Conservation (phyloP, 805 yeast genomes). For the Zygotorulaspora florentina region DNA sequence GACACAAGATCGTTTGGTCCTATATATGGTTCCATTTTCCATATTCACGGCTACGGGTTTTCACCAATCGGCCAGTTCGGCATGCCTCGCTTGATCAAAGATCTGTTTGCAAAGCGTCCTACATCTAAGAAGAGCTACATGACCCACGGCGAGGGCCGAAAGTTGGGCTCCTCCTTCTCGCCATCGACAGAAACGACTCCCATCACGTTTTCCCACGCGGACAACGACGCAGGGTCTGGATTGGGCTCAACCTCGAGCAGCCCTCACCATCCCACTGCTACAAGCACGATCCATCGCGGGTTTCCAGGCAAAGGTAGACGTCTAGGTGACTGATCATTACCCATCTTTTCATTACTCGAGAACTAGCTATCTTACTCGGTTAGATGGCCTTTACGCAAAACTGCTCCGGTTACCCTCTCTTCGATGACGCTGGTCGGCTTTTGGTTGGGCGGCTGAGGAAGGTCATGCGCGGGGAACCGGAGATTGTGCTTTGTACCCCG, state of each 20-base stretch:
- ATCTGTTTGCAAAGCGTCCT: constrained; percentile 1
- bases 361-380: no score
- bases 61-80: constrained; percentile 25
- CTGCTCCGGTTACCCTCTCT: background rate
- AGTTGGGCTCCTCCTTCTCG: constrained; percentile 6
- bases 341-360: no score
- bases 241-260: no score
- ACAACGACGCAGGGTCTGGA: no score
- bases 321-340: background rate
- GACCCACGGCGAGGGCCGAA: constrained; percentile 7
- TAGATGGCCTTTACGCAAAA: no score
- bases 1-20: constrained; percentile 56
- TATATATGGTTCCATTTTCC: constrained; percentile 34
- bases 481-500: constrained; percentile 7
- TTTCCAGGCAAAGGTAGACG: background rate
- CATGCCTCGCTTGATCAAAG: constrained; percentile 18
- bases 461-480: constrained; percentile 5
- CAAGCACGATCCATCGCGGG: background rate
- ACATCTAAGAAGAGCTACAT: background rate
- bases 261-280: no score
- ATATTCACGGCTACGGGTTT: constrained; percentile 18
- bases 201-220: background rate
- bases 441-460: background rate
- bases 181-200: constrained; percentile 1
- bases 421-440: background rate